Evolutionary conservation across 1,284 basidiomycete species (phyloP).

Genomic region (Paramarasmius palmivorus): DNA sequence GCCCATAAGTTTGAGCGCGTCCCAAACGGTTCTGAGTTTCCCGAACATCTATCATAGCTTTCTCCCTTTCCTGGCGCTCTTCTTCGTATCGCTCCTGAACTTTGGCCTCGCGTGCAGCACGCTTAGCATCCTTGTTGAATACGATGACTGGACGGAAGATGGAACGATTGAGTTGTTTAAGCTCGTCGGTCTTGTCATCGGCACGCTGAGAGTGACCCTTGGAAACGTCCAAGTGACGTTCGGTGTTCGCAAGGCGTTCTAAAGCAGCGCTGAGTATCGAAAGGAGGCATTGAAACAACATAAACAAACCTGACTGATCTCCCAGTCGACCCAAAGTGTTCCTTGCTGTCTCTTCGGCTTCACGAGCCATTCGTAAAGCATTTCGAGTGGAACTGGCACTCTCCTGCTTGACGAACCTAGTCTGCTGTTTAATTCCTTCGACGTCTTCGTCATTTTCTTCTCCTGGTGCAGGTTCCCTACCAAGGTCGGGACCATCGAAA

Average conservation of each 20-base stretch:
- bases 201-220: conserved; percentile 90
- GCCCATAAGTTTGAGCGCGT: conserved; percentile 65
- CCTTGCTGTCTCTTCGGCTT: conserved; percentile 94
- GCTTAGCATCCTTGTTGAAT: conserved; percentile 92
- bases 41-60: conserved; percentile 82
- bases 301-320: conserved; percentile 88
- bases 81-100: conserved; percentile 87
- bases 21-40: conserved; percentile 88
- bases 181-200: conserved; percentile 91
- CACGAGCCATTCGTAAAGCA: conserved; percentile 88
- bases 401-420: conserved; percentile 91
- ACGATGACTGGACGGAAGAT: conserved; percentile 93
- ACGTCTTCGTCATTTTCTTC: conserved; percentile 95
- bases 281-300: background rate
- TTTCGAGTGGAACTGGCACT: conserved; percentile 90
- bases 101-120: conserved; percentile 88
- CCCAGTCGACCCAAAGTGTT: conserved; percentile 86
- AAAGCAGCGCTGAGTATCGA: too few species aligned
- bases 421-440: conserved; percentile 95
- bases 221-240: conserved; percentile 92
- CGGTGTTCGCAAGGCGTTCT: conserved; percentile 94
- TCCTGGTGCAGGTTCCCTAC: conserved; percentile 51
- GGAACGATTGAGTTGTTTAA: conserved; percentile 91
- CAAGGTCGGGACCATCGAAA: conserved; percentile 56
- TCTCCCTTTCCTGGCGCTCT: conserved; percentile 85